Percentiles rank a stretch among this genome's conserved stretches.
Conservation (phyloP, 2,329 filamentous ascomycete genomes). For the Trichoderma semiorbis region DNA sequence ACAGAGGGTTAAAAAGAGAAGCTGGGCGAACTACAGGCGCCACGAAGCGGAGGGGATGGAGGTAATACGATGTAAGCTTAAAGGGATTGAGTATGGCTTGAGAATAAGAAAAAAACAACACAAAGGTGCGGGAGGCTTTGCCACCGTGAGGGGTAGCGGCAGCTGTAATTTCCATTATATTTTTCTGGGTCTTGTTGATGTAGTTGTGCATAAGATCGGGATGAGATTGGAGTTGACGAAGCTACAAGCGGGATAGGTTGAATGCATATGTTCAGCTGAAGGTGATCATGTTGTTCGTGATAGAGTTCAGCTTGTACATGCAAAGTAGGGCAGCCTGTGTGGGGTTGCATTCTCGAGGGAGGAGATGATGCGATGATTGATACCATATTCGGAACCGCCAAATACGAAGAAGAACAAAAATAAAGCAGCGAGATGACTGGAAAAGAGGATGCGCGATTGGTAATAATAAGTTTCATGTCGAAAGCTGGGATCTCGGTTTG, state of each 20-base stretch:
- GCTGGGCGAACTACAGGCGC: neutral
- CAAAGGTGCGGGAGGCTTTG: neutral
- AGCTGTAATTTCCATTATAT: neutral
- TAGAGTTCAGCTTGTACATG: neutral
- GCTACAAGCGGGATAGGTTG: neutral
- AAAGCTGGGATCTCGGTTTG: neutral
- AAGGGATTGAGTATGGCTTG: neutral
- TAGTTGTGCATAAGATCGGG: neutral
- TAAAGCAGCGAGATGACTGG: neutral
- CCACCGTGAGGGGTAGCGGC: neutral
- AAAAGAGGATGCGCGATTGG: neutral
- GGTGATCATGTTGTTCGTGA: neutral
- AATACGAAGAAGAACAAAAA: neutral
- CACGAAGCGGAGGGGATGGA: constrained; percentile 3
- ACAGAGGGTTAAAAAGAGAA: neutral
- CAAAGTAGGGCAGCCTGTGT: neutral
- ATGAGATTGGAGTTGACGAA: neutral
- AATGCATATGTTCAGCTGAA: neutral
- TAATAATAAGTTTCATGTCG: neutral
- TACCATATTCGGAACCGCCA: neutral
- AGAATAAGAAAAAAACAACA: neutral
- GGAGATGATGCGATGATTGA: neutral
- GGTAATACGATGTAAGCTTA: constrained; percentile 17
- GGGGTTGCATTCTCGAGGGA: neutral
- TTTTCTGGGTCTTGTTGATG: neutral